Conservation (phyloP, 768 basidiomycete genomes). For the Chlorophyllum brunneum region DNA sequence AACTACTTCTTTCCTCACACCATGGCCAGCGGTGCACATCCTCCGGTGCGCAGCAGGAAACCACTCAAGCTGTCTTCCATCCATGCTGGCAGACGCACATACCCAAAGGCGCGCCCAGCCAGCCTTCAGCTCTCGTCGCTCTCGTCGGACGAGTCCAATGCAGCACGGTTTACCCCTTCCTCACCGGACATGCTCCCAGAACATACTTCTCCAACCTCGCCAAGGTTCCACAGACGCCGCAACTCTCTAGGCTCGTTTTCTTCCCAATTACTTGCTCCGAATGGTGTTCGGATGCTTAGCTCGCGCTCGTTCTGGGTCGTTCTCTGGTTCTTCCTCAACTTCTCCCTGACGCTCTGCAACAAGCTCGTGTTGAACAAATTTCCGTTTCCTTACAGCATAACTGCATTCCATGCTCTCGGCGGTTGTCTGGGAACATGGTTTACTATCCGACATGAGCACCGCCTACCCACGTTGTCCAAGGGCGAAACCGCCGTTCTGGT, state of each 20-base stretch:
- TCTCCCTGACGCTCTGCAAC: slow-evolving; percentile 92
- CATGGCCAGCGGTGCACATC: not conserved
- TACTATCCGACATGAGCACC: slow-evolving; percentile 37
- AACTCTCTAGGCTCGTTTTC: not conserved
- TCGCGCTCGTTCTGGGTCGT: slow-evolving; percentile 53
- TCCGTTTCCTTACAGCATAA: slow-evolving; percentile 94
- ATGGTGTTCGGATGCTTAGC: slow-evolving; percentile 2
- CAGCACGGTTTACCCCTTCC: not conserved
- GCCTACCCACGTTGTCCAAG: slow-evolving; percentile 32
- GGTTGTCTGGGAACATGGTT: slow-evolving; percentile 78
- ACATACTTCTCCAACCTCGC: not conserved
- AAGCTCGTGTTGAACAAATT: slow-evolving; percentile 89
- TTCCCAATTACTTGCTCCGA: not conserved
- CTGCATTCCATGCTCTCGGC: slow-evolving; percentile 86
- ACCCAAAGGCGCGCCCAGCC: slow-evolving; percentile 4
- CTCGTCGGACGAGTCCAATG: not conserved
- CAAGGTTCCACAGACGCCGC: not conserved
- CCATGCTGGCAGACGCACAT: not conserved
- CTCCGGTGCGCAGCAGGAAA: slow-evolving; percentile 1
- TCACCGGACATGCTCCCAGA: slow-evolving; percentile 8
- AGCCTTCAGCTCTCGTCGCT: not conserved
- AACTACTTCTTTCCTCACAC: not conserved
- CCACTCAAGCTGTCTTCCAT: slow-evolving; percentile 1
- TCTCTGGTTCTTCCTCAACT: slow-evolving; percentile 88
- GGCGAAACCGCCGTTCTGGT: slow-evolving; percentile 62